A percentile compares a stretch with the other conserved stretches of the same genome.
phyloP scores from a whole-genome alignment of 129 eudicot genomes.

The Pseudognaphalium luteoalbum region DNA sequence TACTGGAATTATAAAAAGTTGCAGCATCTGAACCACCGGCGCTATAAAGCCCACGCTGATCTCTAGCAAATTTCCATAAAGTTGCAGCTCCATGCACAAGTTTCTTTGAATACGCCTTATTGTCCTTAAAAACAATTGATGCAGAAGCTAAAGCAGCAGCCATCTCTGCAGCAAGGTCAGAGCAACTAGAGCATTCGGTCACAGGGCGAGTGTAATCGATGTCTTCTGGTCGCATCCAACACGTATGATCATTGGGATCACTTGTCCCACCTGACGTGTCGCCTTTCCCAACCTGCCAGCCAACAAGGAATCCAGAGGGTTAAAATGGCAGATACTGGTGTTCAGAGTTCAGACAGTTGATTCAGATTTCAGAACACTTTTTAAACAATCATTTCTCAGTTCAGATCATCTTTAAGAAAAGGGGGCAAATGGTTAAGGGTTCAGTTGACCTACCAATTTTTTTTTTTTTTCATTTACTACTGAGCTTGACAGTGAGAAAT shows the following conservation, averaged over 20 bases:
- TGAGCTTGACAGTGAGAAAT: not conserved
- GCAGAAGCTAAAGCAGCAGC: constrained; percentile 97
- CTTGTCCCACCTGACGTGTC: constrained; percentile 72
- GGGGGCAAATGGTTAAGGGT: not conserved
- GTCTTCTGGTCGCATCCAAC: constrained; percentile 97
- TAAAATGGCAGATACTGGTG: not conserved
- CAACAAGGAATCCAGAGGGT: constrained; percentile 1
- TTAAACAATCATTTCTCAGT: not conserved
- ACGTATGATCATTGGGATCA: constrained; percentile 78
- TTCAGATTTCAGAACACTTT: not conserved
- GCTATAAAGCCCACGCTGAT: constrained; percentile 74
- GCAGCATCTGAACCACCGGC: constrained; percentile 70
- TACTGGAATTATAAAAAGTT: constrained; percentile 70
- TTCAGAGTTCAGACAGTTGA: not conserved
- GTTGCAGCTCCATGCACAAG: constrained; percentile 92
- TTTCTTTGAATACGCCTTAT: constrained; percentile 82
- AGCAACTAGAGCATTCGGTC: constrained; percentile 63
- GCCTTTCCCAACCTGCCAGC: constrained; percentile 74
- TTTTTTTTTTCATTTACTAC: not conserved
- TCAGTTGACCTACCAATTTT: not conserved
- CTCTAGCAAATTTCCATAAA: constrained; percentile 69
- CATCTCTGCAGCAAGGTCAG: constrained; percentile 96
- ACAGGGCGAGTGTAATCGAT: constrained; percentile 81
- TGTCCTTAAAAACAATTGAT: constrained; percentile 91
- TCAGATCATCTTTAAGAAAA: not conserved